These are phyloP conservation scores for Lagerstroemia speciosa DNA, from an alignment of 345 rosid genomes.

Conservation along the genomic window DNA sequence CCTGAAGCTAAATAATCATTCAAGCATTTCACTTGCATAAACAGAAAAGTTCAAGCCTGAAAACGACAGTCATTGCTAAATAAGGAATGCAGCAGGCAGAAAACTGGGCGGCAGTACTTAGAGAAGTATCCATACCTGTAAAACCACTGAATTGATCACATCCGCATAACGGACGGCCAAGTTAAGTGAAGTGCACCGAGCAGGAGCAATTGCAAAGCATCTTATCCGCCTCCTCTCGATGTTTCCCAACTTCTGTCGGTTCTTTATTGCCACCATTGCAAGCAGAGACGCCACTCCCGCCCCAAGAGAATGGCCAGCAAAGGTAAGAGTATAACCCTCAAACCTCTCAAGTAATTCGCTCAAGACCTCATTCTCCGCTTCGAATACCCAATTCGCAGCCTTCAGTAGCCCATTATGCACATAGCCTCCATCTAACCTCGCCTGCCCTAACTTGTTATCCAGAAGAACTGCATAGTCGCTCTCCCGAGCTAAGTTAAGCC, in stretches of 20 bases:
- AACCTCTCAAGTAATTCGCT: constrained; percentile 45
- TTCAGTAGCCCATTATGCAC: constrained; percentile 83
- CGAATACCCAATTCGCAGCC: constrained; percentile 78
- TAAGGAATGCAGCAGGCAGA: neutral
- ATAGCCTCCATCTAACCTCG: constrained; percentile 84
- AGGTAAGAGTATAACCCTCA: constrained; percentile 63
- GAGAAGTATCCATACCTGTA: constrained; percentile 47
- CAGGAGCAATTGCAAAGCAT: constrained; percentile 87
- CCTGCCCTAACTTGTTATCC: constrained; percentile 81
- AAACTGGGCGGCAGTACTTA: neutral
- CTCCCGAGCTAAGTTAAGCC: constrained; percentile 77
- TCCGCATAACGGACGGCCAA: constrained; percentile 88
- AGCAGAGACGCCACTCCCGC: constrained; percentile 74
- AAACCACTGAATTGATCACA: constrained; percentile 72
- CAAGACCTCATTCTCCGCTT: constrained; percentile 50
- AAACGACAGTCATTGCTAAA: neutral
- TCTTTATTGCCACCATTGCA: constrained; percentile 50
- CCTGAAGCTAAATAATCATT: neutral
- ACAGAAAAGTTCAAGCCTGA: neutral
- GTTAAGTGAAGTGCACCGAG: constrained; percentile 82
- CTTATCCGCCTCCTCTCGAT: constrained; percentile 69
- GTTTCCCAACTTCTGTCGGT: constrained; percentile 50
- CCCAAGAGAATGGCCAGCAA: constrained; percentile 88
- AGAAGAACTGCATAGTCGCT: constrained; percentile 83
- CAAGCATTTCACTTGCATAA: neutral